A percentile compares a stretch with the other conserved stretches of the same genome.
Conservation (phyloP, 768 basidiomycete species). For the Termitomyces sp. region DNA sequence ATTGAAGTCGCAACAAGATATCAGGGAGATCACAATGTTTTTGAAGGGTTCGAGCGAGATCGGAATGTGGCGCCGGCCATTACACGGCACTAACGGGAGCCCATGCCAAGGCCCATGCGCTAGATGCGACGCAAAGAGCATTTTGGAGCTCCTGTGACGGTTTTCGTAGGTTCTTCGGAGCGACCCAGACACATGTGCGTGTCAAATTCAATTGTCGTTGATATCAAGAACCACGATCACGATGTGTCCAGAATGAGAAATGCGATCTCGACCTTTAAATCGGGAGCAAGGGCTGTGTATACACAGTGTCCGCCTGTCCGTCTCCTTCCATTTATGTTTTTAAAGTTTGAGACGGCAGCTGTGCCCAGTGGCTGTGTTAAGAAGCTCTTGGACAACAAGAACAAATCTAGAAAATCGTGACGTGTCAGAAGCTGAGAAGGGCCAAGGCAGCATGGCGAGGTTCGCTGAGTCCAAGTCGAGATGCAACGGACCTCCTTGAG, state of each 20-base stretch:
- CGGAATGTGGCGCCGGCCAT: background rate
- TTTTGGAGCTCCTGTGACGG: background rate
- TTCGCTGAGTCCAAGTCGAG: background rate
- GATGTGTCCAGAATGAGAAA: constrained; percentile 1
- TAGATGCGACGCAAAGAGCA: background rate
- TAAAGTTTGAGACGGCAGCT: background rate
- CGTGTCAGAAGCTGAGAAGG: constrained; percentile 5
- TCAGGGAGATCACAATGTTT: background rate
- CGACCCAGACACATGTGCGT: too few relatives aligned
- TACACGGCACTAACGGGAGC: background rate
- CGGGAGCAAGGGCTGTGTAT: background rate
- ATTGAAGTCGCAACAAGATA: background rate
- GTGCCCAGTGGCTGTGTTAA: constrained; percentile 5
- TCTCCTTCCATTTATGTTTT: background rate
- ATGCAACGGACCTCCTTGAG: background rate
- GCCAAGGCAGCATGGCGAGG: background rate
- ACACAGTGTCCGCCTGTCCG: background rate
- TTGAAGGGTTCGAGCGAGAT: background rate
- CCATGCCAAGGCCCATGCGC: background rate
- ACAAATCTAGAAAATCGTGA: constrained; percentile 1
- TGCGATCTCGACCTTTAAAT: background rate
- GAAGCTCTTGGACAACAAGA: constrained; percentile 6
- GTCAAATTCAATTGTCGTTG: background rate
- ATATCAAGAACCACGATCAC: background rate
- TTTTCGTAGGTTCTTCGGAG: background rate